Conservation (phyloP, 768 basidiomycete species). For the Boletus fagicola region DNA sequence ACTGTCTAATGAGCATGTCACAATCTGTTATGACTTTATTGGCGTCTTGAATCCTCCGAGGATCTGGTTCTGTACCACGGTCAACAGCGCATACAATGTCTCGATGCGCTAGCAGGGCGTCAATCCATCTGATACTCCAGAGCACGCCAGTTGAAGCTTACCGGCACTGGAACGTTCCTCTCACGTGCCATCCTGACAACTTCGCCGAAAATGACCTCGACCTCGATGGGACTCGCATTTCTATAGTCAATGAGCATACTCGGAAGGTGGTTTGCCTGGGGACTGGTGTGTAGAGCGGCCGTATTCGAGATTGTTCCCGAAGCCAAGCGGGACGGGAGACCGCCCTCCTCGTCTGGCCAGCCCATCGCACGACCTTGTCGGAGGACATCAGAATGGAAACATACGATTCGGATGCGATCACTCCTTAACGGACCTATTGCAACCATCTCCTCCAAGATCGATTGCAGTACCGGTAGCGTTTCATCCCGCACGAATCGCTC, state of each 20-base stretch:
- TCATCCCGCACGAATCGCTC: slow-evolving; percentile 41
- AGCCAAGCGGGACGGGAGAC: slow-evolving; percentile 45
- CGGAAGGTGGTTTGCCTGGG: slow-evolving; percentile 48
- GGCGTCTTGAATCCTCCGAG: slow-evolving; percentile 35
- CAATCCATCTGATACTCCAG: not conserved
- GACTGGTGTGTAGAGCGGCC: slow-evolving; percentile 36
- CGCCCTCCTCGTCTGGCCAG: slow-evolving; percentile 45
- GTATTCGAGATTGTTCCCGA: slow-evolving; percentile 41
- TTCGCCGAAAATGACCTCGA: slow-evolving; percentile 65
- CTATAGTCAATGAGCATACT: slow-evolving; percentile 61
- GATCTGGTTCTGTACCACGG: slow-evolving; percentile 63
- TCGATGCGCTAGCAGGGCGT: slow-evolving; percentile 49
- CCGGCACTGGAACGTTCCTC: slow-evolving; percentile 16
- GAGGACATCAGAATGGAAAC: slow-evolving; percentile 2
- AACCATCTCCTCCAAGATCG: slow-evolving; percentile 46
- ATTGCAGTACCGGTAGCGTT: slow-evolving; percentile 48
- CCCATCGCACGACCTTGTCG: slow-evolving; percentile 25
- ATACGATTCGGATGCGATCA: not conserved
- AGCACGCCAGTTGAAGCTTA: not conserved
- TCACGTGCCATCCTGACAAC: slow-evolving; percentile 31
- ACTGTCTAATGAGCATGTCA: not conserved
- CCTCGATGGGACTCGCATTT: slow-evolving; percentile 57
- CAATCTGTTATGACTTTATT: not conserved
- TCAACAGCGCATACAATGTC: slow-evolving; percentile 54
- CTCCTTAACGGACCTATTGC: slow-evolving; percentile 34